Conservation (phyloP, 1,284 basidiomycete genomes). For the Inonotus obliquus region DNA sequence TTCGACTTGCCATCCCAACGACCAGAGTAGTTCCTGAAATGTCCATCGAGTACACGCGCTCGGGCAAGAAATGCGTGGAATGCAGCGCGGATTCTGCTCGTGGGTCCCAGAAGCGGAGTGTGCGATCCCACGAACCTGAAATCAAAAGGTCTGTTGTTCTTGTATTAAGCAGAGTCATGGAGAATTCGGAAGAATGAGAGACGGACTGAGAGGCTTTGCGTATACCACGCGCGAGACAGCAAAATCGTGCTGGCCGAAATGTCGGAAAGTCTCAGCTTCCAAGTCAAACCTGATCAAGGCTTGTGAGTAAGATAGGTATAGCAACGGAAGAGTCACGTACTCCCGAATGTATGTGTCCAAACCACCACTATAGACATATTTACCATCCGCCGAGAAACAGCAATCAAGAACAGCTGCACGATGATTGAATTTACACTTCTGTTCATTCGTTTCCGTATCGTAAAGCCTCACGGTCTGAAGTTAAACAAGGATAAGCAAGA, state of each 20-base stretch:
- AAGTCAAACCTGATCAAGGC: conserved; percentile 52
- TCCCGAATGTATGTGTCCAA: conserved; percentile 69
- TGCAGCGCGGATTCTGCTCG: conserved; percentile 54
- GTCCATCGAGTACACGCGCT: conserved; percentile 83
- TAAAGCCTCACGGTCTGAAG: conserved; percentile 70
- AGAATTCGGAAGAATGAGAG: not conserved
- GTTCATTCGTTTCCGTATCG: conserved; percentile 57
- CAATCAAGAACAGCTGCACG: conserved; percentile 69
- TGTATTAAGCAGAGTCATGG: not conserved
- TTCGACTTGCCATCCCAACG: conserved; percentile 84
- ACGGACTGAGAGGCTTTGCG: conserved; percentile 49
- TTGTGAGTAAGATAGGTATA: not conserved
- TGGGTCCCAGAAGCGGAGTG: conserved; percentile 85
- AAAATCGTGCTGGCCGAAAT: conserved; percentile 64
- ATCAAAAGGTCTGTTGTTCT: conserved; percentile 58
- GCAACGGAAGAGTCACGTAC: conserved; percentile 36
- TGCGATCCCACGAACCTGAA: conserved; percentile 89
- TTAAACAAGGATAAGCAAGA: not conserved
- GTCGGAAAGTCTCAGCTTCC: conserved; percentile 51
- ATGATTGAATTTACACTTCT: conserved; percentile 73
- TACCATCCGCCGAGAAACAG: conserved; percentile 54
- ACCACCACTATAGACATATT: conserved; percentile 68
- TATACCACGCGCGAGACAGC: conserved; percentile 61
- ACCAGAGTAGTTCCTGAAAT: conserved; percentile 72
- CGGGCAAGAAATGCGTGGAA: conserved; percentile 66